phyloP scores from a whole-genome alignment of 306 rosid species.

The Styphnolobium japonicum region DNA sequence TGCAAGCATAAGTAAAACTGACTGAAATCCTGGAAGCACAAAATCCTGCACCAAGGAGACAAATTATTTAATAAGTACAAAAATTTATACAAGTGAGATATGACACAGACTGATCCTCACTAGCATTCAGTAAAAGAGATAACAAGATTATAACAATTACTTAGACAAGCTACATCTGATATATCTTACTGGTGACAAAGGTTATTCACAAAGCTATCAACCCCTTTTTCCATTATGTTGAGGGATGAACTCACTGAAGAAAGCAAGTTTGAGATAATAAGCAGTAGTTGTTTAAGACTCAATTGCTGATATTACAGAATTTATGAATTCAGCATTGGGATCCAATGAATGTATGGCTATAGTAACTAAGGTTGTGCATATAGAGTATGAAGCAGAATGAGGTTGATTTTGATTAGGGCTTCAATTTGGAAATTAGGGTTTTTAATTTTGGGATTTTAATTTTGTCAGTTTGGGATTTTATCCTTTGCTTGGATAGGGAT shows the following conservation, averaged over 20 bases:
- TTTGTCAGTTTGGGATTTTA: not conserved
- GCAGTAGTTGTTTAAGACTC: slow-evolving; percentile 2
- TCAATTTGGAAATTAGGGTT: not conserved
- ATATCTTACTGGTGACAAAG: not conserved
- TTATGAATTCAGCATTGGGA: not conserved
- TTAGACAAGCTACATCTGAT: not conserved
- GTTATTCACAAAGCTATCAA: not conserved
- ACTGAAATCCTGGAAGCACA: slow-evolving; percentile 55
- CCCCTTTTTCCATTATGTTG: not conserved
- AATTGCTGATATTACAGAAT: not conserved
- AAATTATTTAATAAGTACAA: not conserved
- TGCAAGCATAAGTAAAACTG: slow-evolving; percentile 52
- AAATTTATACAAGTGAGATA: not conserved
- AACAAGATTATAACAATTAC: not conserved
- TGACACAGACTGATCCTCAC: not conserved
- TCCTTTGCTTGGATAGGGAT: not conserved
- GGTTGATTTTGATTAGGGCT: not conserved
- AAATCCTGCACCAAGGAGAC: slow-evolving; percentile 50
- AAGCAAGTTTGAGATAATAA: not conserved
- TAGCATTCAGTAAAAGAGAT: not conserved
- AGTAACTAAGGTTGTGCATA: not conserved
- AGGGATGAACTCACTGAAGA: not conserved
- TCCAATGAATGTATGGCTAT: not conserved
- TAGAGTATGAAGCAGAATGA: not conserved
- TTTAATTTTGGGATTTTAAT: not conserved